A percentile compares a stretch with the other conserved stretches of the same genome.
These are phyloP conservation scores for Calonectria multiphialidica DNA, from an alignment of 2,329 filamentous ascomycete species.

Conservation along the genomic window DNA sequence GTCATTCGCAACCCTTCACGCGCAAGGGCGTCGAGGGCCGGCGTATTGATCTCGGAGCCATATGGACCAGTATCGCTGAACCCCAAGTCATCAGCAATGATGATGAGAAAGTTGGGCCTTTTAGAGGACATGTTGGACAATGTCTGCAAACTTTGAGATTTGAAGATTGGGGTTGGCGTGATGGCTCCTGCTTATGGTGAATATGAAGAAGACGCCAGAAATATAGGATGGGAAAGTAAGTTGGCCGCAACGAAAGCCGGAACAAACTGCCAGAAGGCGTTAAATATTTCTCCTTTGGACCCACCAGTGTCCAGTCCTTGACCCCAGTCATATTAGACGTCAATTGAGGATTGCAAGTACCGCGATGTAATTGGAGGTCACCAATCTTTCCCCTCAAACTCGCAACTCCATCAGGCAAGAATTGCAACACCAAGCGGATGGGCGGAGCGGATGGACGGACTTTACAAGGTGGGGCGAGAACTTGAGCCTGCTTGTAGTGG, in stretches of 20 bases:
- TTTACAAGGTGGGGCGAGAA: neutral
- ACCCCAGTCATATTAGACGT: no score
- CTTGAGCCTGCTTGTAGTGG: neutral
- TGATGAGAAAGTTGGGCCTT: neutral
- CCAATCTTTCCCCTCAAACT: no score
- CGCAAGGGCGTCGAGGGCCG: neutral
- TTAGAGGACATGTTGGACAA: neutral
- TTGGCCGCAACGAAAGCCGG: neutral
- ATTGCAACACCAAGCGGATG: constrained; percentile 6
- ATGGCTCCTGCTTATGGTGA: no score
- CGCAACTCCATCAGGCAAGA: neutral
- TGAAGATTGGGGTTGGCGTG: neutral
- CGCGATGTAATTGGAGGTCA: neutral
- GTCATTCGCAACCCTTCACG: constrained; percentile 61
- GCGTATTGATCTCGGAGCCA: neutral
- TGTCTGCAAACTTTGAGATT: neutral
- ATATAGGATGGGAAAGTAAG: neutral
- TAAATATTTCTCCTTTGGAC: neutral
- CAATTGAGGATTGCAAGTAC: neutral
- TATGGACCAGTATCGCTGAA: neutral
- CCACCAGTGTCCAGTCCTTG: no score
- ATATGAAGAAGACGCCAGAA: neutral
- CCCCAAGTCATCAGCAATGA: neutral
- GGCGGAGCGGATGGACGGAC: neutral
- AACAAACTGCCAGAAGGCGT: neutral